These are phyloP conservation scores for Cercospora sp. DNA, from an alignment of 2,329 filamentous ascomycete genomes.

Conservation along the genomic window DNA sequence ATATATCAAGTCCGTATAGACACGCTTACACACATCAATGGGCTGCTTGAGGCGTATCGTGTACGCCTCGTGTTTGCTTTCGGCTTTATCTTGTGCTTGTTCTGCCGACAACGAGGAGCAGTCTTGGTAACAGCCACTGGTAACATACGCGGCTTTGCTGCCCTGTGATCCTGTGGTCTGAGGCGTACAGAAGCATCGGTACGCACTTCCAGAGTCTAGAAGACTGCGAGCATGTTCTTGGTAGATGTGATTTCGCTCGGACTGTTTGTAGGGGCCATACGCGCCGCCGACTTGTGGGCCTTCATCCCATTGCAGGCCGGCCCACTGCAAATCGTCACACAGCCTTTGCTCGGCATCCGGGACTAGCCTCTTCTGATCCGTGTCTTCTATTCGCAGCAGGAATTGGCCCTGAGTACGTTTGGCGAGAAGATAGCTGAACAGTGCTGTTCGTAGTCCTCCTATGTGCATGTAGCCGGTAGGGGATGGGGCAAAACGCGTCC, in stretches of 20 bases:
- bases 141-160: constrained; percentile 64
- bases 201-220: constrained; percentile 71
- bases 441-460: constrained; percentile 83
- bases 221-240: constrained; percentile 67
- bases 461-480: constrained; percentile 93
- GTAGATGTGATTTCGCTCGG: constrained; percentile 75
- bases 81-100: constrained; percentile 70
- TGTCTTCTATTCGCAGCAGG: constrained; percentile 88
- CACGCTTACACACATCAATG: constrained; percentile 56
- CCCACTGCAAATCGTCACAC: constrained; percentile 81
- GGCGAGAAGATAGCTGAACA: constrained; percentile 95
- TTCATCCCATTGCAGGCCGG: constrained; percentile 91
- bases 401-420: constrained; percentile 87
- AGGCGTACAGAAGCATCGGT: constrained; percentile 86
- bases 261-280: constrained; percentile 86
- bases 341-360: constrained; percentile 75
- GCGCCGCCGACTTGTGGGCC: constrained; percentile 79
- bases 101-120: constrained; percentile 67
- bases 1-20: constrained; percentile 77
- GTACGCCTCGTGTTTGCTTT: constrained; percentile 64
- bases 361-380: constrained; percentile 84
- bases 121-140: constrained; percentile 66
- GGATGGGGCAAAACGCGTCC: constrained; percentile 91
- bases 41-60: constrained; percentile 74
- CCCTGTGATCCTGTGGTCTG: constrained; percentile 40